Conservation (phyloP, 2,329 filamentous ascomycete species). For the Penicillium italicum region DNA sequence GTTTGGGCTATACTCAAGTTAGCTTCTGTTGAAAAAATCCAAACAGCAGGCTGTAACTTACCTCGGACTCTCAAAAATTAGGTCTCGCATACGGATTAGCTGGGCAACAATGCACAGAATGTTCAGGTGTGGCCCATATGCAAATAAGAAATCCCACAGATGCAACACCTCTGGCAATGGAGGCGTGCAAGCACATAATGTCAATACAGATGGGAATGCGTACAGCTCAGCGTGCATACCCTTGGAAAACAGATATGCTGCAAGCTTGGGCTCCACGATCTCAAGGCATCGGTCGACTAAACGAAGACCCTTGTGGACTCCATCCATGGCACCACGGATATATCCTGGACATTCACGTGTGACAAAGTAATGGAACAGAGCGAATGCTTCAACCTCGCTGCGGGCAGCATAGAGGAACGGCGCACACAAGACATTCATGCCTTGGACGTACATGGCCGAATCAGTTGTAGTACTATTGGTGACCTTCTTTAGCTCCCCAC, state of each 20-base stretch:
- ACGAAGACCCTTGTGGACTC: slow-evolving; percentile 85
- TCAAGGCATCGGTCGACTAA: slow-evolving; percentile 89
- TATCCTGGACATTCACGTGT: slow-evolving; percentile 88
- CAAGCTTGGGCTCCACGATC: slow-evolving; percentile 86
- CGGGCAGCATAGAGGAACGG: slow-evolving; percentile 93
- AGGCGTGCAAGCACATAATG: slow-evolving; percentile 91
- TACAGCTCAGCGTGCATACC: slow-evolving; percentile 91
- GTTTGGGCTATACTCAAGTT: slow-evolving; percentile 64
- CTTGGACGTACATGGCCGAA: slow-evolving; percentile 89
- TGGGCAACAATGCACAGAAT: slow-evolving; percentile 96
- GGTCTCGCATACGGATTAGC: slow-evolving; percentile 79
- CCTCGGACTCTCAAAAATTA: slow-evolving; percentile 80
- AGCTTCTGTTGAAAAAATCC: not conserved
- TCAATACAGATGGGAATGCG: slow-evolving; percentile 91
- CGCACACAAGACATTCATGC: slow-evolving; percentile 96
- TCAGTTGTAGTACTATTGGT: slow-evolving; percentile 50
- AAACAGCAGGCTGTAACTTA: slow-evolving; percentile 39
- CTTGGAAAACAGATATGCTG: slow-evolving; percentile 77
- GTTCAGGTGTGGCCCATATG: slow-evolving; percentile 91
- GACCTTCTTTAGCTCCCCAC: slow-evolving; percentile 28
- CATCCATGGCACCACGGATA: slow-evolving; percentile 93
- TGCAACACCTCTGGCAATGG: slow-evolving; percentile 88
- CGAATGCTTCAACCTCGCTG: slow-evolving; percentile 91
- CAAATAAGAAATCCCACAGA: slow-evolving; percentile 96
- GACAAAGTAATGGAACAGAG: slow-evolving; percentile 82